Percentiles rank a stretch among this genome's conserved stretches.
Evolutionary conservation across 768 basidiomycete species (phyloP).

Genomic region (Leccinum imitatum): DNA sequence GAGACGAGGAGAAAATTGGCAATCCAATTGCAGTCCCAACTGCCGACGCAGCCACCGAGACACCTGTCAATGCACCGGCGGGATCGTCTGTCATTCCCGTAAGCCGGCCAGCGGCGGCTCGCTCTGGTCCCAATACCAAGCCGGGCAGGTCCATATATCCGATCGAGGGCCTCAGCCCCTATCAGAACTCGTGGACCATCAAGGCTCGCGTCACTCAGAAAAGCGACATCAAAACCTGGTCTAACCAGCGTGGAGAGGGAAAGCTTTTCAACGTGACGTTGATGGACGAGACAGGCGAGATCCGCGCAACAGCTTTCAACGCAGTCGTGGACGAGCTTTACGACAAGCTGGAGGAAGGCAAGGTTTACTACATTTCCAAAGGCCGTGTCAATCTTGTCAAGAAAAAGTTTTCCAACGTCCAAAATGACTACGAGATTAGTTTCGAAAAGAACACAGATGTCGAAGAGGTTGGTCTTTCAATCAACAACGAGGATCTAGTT

Average conservation of each 20-base stretch:
- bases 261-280: slow-evolving; percentile 91
- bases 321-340: slow-evolving; percentile 78
- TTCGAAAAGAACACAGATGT: slow-evolving; percentile 85
- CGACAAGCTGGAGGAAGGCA: slow-evolving; percentile 84
- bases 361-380: slow-evolving; percentile 89
- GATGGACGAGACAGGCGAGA: slow-evolving; percentile 94
- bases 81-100: slow-evolving; percentile 26
- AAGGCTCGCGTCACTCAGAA: slow-evolving; percentile 91
- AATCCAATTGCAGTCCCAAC: slow-evolving; percentile 44
- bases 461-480: slow-evolving; percentile 60
- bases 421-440: slow-evolving; percentile 90
- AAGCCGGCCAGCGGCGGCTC: slow-evolving; percentile 12
- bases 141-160: slow-evolving; percentile 54
- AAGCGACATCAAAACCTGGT: slow-evolving; percentile 86
- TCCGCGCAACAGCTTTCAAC: slow-evolving; percentile 91
- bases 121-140: slow-evolving; percentile 16
- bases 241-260: slow-evolving; percentile 88
- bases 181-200: slow-evolving; percentile 99
- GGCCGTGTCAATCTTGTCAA: slow-evolving; percentile 94
- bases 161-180: slow-evolving; percentile 93
- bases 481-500: background rate
- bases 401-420: slow-evolving; percentile 89
- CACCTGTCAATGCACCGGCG: slow-evolving; percentile 28
- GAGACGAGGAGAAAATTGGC: slow-evolving; percentile 71
- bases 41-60: slow-evolving; percentile 22